Evolutionary conservation across 768 basidiomycete genomes (phyloP).

Genomic region (Rhodocollybia butyracea): DNA sequence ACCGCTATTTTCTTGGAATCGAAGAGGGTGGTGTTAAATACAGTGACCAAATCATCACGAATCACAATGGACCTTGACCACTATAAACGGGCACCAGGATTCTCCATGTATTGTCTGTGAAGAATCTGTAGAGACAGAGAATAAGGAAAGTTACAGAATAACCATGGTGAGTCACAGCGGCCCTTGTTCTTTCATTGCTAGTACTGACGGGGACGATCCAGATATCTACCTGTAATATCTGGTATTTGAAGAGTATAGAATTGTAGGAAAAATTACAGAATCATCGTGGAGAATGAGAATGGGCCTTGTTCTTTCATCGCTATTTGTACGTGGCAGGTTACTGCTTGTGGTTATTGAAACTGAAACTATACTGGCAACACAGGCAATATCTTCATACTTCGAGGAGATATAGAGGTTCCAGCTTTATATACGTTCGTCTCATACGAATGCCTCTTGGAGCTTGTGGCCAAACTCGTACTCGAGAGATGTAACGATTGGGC

Average conservation of each 20-base stretch:
- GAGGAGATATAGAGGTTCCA: slow-evolving; percentile 74
- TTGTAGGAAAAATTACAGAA: slow-evolving; percentile 50
- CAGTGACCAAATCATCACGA: no score
- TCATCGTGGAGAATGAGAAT: slow-evolving; percentile 82
- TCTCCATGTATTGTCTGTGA: no score
- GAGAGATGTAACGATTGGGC: slow-evolving; percentile 53
- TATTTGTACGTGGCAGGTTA: slow-evolving; percentile 54
- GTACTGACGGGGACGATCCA: no score
- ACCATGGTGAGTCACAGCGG: no score
- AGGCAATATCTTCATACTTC: slow-evolving; percentile 88
- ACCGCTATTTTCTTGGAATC: no score
- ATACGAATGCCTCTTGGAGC: slow-evolving; percentile 80
- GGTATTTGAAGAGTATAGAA: slow-evolving; percentile 69
- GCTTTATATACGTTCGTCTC: slow-evolving; percentile 65
- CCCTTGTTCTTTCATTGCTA: no score
- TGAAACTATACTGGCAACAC: slow-evolving; percentile 8
- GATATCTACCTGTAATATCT: slow-evolving; percentile 56
- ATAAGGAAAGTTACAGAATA: no score
- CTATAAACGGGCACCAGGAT: no score
- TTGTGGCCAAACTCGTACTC: slow-evolving; percentile 82
- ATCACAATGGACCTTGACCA: no score
- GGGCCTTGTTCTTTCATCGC: slow-evolving; percentile 92
- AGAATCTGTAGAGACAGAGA: no score
- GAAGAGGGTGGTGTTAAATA: no score
- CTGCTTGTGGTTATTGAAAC: not conserved